phyloP scores from a whole-genome alignment of 2,329 filamentous ascomycete genomes.

The Beauveria scarabaeidicola region DNA sequence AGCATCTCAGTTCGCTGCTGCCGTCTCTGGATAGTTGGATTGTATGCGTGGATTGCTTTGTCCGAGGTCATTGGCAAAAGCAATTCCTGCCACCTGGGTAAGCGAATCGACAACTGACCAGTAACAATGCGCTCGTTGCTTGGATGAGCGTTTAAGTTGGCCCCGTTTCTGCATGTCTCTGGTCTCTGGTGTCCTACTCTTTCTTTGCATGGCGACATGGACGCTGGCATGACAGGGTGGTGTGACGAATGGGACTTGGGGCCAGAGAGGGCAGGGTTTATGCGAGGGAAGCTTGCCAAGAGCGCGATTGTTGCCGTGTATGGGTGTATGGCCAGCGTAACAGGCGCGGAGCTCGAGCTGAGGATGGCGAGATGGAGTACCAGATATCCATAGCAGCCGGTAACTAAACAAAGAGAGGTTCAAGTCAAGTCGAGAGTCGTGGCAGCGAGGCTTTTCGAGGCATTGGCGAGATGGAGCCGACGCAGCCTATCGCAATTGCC shows the following conservation, averaged over 20 bases:
- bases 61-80: not conserved
- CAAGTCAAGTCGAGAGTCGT: not conserved
- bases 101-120: not conserved
- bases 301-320: not conserved
- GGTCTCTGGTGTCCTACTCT: not conserved
- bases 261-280: not conserved
- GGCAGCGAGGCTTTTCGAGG: not conserved
- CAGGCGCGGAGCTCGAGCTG: not conserved
- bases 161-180: not conserved
- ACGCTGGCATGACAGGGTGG: constrained; percentile 2
- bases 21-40: not conserved
- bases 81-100: not conserved
- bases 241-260: not conserved
- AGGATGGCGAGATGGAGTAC: not conserved
- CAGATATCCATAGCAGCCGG: not conserved
- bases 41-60: not conserved
- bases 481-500: not conserved
- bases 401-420: not conserved
- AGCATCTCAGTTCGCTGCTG: constrained; percentile 1
- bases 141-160: not conserved
- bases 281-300: not conserved
- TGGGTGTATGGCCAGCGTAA: not conserved
- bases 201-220: not conserved
- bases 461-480: not conserved
- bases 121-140: constrained; percentile 3